Evolutionary conservation across 2,329 filamentous ascomycete genomes (phyloP).

Genomic region (Teratosphaeria zuluensis): DNA sequence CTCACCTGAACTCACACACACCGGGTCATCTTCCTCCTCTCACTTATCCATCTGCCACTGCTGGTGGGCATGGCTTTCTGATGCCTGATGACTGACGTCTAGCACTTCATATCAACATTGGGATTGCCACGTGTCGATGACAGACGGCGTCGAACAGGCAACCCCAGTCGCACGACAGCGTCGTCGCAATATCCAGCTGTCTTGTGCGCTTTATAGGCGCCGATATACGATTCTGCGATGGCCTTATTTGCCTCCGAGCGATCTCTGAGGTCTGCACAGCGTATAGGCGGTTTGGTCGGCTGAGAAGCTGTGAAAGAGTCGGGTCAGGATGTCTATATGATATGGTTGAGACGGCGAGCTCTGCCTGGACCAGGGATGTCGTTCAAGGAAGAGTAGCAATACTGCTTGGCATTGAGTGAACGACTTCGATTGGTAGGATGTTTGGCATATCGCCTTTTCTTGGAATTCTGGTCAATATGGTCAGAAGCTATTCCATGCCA

Average conservation of each 20-base stretch:
- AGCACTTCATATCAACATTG: not conserved
- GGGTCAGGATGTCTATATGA: not conserved
- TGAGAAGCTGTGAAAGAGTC: not conserved
- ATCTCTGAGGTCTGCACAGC: not conserved
- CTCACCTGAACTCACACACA: not conserved
- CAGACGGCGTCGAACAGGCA: not conserved
- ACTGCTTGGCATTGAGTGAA: not conserved
- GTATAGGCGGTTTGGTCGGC: not conserved
- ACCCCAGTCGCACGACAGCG: not conserved
- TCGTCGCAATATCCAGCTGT: not conserved
- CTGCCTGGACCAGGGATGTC: not conserved
- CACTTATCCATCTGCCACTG: not conserved
- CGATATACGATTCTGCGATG: not conserved
- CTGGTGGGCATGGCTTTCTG: not conserved
- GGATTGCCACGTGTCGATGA: not conserved
- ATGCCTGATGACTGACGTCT: not conserved
- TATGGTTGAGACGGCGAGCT: not conserved
- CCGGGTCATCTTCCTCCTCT: not conserved
- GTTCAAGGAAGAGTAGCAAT: not conserved
- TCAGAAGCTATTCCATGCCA: not conserved
- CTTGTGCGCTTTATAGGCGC: not conserved
- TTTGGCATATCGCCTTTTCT: not conserved
- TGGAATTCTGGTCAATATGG: not conserved
- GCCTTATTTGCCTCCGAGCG: not conserved
- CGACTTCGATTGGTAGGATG: not conserved